Percentiles rank a stretch among this genome's conserved stretches.
These are phyloP conservation scores for Podospora comata DNA, from an alignment of 495 filamentous ascomycete species.

Conservation along the genomic window DNA sequence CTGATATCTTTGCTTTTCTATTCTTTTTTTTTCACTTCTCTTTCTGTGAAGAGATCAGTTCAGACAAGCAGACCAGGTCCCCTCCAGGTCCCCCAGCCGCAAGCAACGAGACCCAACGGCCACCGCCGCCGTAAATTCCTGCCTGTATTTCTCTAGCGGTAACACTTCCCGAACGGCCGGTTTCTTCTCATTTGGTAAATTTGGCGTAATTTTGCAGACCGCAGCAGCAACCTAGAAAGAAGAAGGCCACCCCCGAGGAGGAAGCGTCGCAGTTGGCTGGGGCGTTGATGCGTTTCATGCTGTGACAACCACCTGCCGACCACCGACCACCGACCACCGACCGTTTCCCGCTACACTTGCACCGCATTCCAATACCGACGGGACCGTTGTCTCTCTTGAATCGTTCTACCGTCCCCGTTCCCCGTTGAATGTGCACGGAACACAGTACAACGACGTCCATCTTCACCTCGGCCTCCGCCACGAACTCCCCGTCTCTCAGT, in stretches of 20 bases:
- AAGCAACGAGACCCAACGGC: not conserved
- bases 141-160: not conserved
- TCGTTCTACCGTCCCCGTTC: not conserved
- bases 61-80: not conserved
- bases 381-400: not conserved
- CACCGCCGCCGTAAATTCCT: not conserved
- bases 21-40: not conserved
- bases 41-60: not conserved
- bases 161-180: slow-evolving; percentile 5
- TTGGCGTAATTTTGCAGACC: slow-evolving; percentile 9
- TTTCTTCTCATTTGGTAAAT: slow-evolving; percentile 11
- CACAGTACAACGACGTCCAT: slow-evolving; percentile 7
- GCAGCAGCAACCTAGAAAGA: slow-evolving; percentile 6
- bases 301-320: slow-evolving; percentile 15
- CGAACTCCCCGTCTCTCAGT: not conserved
- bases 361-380: not conserved
- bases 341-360: not conserved
- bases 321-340: slow-evolving; percentile 1
- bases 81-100: not conserved
- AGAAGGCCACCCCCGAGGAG: not conserved
- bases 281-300: slow-evolving; percentile 22
- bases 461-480: slow-evolving; percentile 9
- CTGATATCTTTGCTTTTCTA: not conserved
- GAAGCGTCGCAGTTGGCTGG: slow-evolving; percentile 16
- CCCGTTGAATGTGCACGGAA: slow-evolving; percentile 2